Evolutionary conservation across 208 protist genomes (phyloP).

Genomic region (Leishmania tropica): DNA sequence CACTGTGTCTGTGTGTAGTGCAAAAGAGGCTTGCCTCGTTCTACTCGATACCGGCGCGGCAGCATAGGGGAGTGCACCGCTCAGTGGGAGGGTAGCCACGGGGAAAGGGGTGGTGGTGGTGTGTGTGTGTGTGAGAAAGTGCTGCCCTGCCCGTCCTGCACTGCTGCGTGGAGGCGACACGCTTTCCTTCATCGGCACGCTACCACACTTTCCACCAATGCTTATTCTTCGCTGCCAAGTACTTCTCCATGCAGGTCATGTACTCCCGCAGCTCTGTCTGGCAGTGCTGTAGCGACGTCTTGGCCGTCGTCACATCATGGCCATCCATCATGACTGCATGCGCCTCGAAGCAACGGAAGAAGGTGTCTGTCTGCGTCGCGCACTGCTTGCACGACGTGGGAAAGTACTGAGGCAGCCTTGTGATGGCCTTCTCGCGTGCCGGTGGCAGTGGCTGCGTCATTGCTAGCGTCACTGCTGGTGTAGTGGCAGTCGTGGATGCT

Average conservation of each 20-base stretch:
- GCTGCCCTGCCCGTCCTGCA: neutral
- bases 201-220: conserved; percentile 59
- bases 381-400: conserved; percentile 68
- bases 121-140: neutral
- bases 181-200: neutral
- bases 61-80: neutral
- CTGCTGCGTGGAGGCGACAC: neutral
- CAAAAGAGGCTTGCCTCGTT: neutral
- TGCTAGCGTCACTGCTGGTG: neutral
- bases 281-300: conserved; percentile 57
- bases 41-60: neutral
- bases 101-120: neutral
- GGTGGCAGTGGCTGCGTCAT: conserved; percentile 6
- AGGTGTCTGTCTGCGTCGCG: conserved; percentile 41
- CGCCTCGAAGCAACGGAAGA: conserved; percentile 81
- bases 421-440: conserved; percentile 25
- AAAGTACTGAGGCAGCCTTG: conserved; percentile 70
- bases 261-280: conserved; percentile 68
- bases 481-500: neutral
- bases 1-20: neutral
- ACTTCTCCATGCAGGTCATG: conserved; percentile 78
- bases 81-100: no score
- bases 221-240: conserved; percentile 32
- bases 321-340: conserved; percentile 68
- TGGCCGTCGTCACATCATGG: conserved; percentile 57